Evolutionary conservation across 2,329 filamentous ascomycete species (phyloP), one percentile per base, ranked within the genome.

Genomic region (Nannizziopsis arthrosporioides): DNA sequence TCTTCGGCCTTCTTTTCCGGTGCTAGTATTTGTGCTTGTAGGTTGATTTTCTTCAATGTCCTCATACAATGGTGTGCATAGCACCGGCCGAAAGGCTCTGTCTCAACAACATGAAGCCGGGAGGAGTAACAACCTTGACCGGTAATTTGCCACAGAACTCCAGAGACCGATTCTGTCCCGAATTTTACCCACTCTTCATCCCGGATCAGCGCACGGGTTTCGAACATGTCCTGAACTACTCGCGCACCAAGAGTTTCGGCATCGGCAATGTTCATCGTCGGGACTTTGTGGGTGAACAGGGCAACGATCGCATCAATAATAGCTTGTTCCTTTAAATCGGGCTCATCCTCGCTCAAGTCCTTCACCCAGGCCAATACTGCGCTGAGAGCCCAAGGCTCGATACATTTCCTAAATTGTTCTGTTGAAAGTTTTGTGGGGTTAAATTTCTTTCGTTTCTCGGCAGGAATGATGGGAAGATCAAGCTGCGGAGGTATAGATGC

Each of bases 151-250:
- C 85, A 95, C 39, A 98, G 71, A 3, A 98, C 89, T 48, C 92
- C 93, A 17, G 85, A 89, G 59, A 96, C 80, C 18, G 76, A 78
- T 5, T 83, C 86, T 1, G 77, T 73, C 5, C 86, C 84, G 61
- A 96, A 89, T 61, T 93, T 95, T 55, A 98, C 83, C 92, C 93
- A 98, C 68, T 98, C 93, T 64, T 98, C 92, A 31, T 95, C 90
- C 11, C 82, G 81, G 4, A 93, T 72, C 30, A 98, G 70, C 9
- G 87, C 85, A 35, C 81, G 82, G 7, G 82, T 80, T 18, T 78
- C 75, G 55, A 90, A 77, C 85, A 98, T 92, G 41, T 82, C 78
- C 47, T 80, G 73, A 1, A 94, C 81, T 0, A 94, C 85, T 36
- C 79, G 80, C 50, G 78, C 77, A 53, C 85, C 86, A 44, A 98